Base-by-base conservation (phyloP, 495 filamentous ascomycete genomes). In the Hypomontagnella submonticulosa region DNA sequence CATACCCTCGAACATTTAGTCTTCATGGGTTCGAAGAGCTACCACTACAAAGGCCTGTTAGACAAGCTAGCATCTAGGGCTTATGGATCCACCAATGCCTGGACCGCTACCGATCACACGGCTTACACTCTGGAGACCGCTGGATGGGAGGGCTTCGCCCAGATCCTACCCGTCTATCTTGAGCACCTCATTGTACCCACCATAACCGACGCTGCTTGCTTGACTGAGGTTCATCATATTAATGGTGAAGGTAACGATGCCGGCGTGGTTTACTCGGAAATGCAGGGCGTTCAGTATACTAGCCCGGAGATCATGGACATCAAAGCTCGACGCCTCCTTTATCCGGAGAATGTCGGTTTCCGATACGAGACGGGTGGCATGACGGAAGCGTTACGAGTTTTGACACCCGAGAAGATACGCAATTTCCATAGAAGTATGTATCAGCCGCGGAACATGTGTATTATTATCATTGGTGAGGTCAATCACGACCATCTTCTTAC, bases 201-300 rank as follows among this genome's bases (percentile, higher is more conserved):
- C 3, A 77, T 99, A 59, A 97, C 92, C 7, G 96, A 99, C 75
- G 89, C 92, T 44, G 91, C 87, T 3, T 97, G 94, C 73, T 88
- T 96, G 67, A 99, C 95, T 1, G 95, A 99, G 70, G 95, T 99
- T 23, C 91, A 96, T 77, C 96, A 99, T 74, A 84, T 99, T 52
- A 91, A 99, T 74, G 92, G 92, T 34, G 83, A 88, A 57, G 95
- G 94, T 46, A 88, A 98, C 65, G 96, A 99, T 83, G 95, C 95
- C 20, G 95, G 93, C 62, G 95, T 99, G 3, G 95, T 98, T 15
- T 99, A 98, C 78, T 97, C 96, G 1, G 95, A 99, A 76, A 98
- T 99, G 95, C 95, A 99, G 74, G 96, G 87, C 9, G 87, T 95
- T 1, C 90, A 99, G 74, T 97, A 97, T 71, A 89, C 83, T 13